A percentile compares a stretch with the other conserved stretches of the same genome.
phyloP scores from a whole-genome alignment of 73 alveolate species.

The Breviolum minutum region DNA sequence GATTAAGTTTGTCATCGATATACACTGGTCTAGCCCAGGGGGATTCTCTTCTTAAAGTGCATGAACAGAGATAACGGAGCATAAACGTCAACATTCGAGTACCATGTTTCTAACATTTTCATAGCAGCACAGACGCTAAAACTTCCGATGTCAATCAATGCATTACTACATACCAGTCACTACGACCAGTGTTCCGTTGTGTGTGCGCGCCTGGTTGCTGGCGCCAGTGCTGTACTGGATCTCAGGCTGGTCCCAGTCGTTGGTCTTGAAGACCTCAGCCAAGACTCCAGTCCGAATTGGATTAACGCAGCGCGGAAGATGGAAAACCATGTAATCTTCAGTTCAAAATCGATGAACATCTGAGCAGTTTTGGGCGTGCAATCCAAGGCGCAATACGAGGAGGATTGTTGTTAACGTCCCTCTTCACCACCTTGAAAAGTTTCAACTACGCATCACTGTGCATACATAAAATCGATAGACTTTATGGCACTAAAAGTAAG shows the following conservation, averaged over 20 bases:
- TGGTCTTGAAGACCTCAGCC: slow-evolving; percentile 59
- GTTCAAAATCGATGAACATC: neutral
- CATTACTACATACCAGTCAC: too few species aligned
- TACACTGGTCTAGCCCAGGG: too few species aligned
- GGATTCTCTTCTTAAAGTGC: too few species aligned
- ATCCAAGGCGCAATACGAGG: slow-evolving; percentile 34
- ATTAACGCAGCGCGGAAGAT: neutral
- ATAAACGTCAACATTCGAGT: too few species aligned
- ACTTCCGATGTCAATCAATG: too few species aligned
- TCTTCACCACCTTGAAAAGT: slow-evolving; percentile 26
- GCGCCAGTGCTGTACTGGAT: slow-evolving; percentile 79
- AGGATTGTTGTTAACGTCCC: slow-evolving; percentile 68
- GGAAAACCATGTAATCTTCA: neutral
- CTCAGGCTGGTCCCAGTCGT: slow-evolving; percentile 92
- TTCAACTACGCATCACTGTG: neutral
- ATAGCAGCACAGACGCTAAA: too few species aligned
- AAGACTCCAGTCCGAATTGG: neutral
- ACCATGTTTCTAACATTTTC: too few species aligned
- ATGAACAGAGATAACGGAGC: too few species aligned
- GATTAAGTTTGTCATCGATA: too few species aligned
- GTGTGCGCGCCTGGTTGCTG: slow-evolving; percentile 37
- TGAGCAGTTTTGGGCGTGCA: neutral
- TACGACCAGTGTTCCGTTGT: too few species aligned
- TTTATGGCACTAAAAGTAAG: neutral
- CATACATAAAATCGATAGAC: neutral